Evolutionary conservation across 495 filamentous ascomycete genomes (phyloP), one percentile per base, ranked within the genome.

Genomic region (Talaromyces trachyspermus): DNA sequence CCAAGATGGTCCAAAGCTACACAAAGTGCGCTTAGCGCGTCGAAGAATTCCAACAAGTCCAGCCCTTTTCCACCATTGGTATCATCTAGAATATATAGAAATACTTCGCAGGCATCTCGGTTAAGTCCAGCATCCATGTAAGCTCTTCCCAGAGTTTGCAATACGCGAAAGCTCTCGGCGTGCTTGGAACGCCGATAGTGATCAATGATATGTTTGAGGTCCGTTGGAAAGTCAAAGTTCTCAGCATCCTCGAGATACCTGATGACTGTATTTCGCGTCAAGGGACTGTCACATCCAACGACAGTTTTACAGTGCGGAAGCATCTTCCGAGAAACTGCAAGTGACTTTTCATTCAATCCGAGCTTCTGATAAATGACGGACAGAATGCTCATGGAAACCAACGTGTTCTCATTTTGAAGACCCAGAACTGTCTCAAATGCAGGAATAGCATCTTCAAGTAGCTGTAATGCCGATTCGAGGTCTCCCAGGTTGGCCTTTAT

Each of bases 91-190:
- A 65, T 26, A 2, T 46, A 44, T 18, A 62, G 57, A 37, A 62
- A 65, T 2, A 65, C 36, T 19, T 54, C 42, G 2, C 53, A 54
- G 0, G 61, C 61, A 39, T 65, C 59, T 10, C 54, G 61, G 40
- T 57, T 58, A 5, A 65, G 52, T 3, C 61, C 61, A 1, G 52
- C 55, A 20, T 56, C 49, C 59, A 65, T 56, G 26, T 65, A 65
- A 12, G 52, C 51, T 1, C 57, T 17, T 4, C 59, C 61, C 5
- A 65, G 33, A 2, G 53, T 55, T 33, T 65, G 61, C 24, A 65
- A 51, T n/a, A 65, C 61, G 8, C 54, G 51, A 5, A 62, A 54
- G 15, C 52, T 52, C 19, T 62, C 59, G 2, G 50, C 26, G 10
- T 56, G 53, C 9, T 48, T 53, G 18, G 56, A 60, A 5, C 49